Base-by-base conservation (phyloP, 1,284 basidiomycete genomes). In the Malassezia yamatoensis region DNA sequence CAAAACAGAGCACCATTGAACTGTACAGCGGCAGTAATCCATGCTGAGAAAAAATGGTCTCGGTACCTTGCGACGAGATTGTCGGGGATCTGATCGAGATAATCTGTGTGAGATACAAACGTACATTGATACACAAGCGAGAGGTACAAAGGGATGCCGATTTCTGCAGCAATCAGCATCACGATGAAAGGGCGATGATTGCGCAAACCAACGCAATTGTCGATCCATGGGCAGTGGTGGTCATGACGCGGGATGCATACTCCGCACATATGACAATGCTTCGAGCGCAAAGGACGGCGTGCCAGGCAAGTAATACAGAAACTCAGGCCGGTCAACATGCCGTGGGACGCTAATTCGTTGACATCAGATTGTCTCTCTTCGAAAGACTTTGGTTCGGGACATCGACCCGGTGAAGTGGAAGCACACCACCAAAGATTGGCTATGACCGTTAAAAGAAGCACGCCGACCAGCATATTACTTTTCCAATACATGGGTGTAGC, bases 251-350 rank as follows among this genome's bases (percentile, higher is more conserved):
- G 88, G 15, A 91, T 81, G 70, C 94, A 98, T 55, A 84, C 83
- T 64, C 91, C 85, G 72, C 91, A 96, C 34, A 87, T 80, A 13
- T 90, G 83, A 77, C 91, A 96, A 74, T 99, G 94, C 75, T 94
- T 96, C 21, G 88, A 91, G 7, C 93, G 82, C 20, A 99, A 78
- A 3, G 93, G 89, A 69, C 93, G 90, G 41, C 86, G 83, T 61
- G 82, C 84, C 87, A 98, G 87, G 77, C 93, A 98, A 51, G 85
- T 81, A 50, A 96, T 86, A 73, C 94, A 98, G 76, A 94, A 96
- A 11, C 88, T 90, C 69, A 90, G 88, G 0, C 93, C 91, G 76
- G 96, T 96, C 32, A 98, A 77, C 32, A 85, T 79, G 3, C 90
- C 90, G 65, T 85, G 83, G 15, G 86, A 85, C 11, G 90, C 88